These are phyloP conservation scores for Phytophthora pluvialis DNA, from an alignment of 352 stramenopile genomes.

Conservation along the genomic window DNA sequence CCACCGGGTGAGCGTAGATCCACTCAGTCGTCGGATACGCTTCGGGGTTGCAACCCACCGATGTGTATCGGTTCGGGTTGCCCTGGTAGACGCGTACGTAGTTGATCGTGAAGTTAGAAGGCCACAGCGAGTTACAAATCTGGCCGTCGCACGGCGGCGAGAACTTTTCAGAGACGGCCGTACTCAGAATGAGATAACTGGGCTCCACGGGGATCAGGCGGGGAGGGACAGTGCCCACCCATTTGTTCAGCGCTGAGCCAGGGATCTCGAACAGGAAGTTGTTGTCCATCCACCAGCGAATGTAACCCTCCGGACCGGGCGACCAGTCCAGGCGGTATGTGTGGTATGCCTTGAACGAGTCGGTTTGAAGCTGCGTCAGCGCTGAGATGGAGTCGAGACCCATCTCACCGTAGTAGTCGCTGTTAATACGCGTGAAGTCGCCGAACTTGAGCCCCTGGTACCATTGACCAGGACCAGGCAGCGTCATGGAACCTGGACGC, in stretches of 20 bases:
- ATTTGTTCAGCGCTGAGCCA: constrained; percentile 84
- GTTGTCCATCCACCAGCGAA: constrained; percentile 94
- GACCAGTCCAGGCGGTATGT: constrained; percentile 97
- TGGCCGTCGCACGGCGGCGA: constrained; percentile 91
- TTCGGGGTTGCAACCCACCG: constrained; percentile 92
- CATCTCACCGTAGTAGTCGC: constrained; percentile 94
- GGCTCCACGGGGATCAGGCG: constrained; percentile 95
- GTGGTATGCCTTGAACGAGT: constrained; percentile 93
- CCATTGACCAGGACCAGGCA: constrained; percentile 85
- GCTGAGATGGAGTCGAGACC: constrained; percentile 96
- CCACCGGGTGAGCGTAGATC: constrained; percentile 91
- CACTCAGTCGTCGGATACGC: constrained; percentile 91
- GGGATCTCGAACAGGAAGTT: constrained; percentile 95
- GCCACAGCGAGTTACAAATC: constrained; percentile 94
- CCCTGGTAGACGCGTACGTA: constrained; percentile 96
- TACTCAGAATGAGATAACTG: constrained; percentile 98
- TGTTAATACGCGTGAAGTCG: constrained; percentile 92
- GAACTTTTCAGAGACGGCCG: constrained; percentile 96
- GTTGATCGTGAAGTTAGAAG: constrained; percentile 95
- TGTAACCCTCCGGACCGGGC: constrained; percentile 90
- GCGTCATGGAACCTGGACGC: constrained; percentile 59
- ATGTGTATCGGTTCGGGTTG: constrained; percentile 90
- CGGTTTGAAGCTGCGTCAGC: constrained; percentile 90
- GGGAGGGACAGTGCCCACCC: constrained; percentile 68
- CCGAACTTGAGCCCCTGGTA: constrained; percentile 90